These are phyloP conservation scores for Saccharata proteae DNA, from an alignment of 2,329 filamentous ascomycete genomes.

Conservation along the genomic window DNA sequence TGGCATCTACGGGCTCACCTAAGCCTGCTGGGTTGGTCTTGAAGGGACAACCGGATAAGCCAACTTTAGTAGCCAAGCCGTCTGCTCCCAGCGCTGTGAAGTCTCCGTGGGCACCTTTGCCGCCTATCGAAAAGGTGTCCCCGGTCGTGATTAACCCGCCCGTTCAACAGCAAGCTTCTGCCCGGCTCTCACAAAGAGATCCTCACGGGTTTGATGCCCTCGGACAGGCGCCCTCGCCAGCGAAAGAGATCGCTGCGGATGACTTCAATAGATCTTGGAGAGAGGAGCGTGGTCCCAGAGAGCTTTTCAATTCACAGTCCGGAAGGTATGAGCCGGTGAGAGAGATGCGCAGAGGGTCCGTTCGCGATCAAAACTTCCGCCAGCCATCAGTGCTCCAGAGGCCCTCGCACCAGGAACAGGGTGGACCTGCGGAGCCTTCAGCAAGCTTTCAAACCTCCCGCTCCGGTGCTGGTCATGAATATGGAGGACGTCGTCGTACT, in stretches of 20 bases:
- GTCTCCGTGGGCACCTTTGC: slow-evolving; percentile 82
- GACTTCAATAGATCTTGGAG: slow-evolving; percentile 84
- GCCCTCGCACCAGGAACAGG: slow-evolving; percentile 47
- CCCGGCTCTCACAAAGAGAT: slow-evolving; percentile 45
- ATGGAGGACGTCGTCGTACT: slow-evolving; percentile 64
- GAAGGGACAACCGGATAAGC: slow-evolving; percentile 58
- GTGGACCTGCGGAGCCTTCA: slow-evolving; percentile 67
- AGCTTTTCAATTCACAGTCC: slow-evolving; percentile 90
- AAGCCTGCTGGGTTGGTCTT: slow-evolving; percentile 49
- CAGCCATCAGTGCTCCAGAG: slow-evolving; percentile 73
- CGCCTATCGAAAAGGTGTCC: slow-evolving; percentile 70
- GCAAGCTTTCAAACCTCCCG: slow-evolving; percentile 74
- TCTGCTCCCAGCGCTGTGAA: slow-evolving; percentile 61
- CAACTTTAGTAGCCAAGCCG: slow-evolving; percentile 61
- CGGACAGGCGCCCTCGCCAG: slow-evolving; percentile 38
- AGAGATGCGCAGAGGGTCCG: slow-evolving; percentile 58
- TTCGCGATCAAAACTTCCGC: slow-evolving; percentile 56
- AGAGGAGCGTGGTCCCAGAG: slow-evolving; percentile 57
- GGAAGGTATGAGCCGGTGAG: slow-evolving; percentile 82
- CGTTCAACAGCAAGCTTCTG: slow-evolving; percentile 25
- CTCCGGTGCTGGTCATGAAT: slow-evolving; percentile 48
- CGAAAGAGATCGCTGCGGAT: slow-evolving; percentile 84
- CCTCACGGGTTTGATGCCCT: slow-evolving; percentile 43
- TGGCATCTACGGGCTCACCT: slow-evolving; percentile 19
- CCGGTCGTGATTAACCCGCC: slow-evolving; percentile 51